These are phyloP conservation scores for Simmondsia chinensis DNA, from an alignment of 148 eudicot genomes.

Conservation along the genomic window DNA sequence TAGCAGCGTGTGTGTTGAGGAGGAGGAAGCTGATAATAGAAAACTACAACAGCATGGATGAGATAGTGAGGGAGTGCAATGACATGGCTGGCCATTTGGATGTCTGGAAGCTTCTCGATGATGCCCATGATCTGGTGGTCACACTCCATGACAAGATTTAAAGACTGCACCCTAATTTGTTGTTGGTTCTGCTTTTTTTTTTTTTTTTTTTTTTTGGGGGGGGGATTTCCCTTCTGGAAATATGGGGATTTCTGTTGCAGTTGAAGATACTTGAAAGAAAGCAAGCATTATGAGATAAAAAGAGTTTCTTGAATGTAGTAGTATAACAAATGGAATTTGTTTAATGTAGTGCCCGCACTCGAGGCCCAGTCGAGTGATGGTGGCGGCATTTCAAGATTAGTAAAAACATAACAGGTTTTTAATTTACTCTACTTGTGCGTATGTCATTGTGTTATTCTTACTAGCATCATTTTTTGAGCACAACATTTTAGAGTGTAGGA, in stretches of 20 bases:
- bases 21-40: slow-evolving; percentile 86
- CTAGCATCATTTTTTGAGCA: no score
- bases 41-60: slow-evolving; percentile 92
- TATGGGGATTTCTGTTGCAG: no score
- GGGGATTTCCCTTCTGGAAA: no score
- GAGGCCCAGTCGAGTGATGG: slow-evolving; percentile 19
- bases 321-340: slow-evolving; percentile 5
- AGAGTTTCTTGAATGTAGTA: neutral
- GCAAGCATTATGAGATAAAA: neutral
- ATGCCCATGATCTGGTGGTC: slow-evolving; percentile 82
- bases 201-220: no score
- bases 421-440: no score
- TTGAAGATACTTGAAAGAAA: no score
- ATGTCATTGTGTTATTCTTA: no score
- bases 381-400: slow-evolving; percentile 12
- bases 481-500: no score
- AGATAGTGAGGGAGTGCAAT: slow-evolving; percentile 87
- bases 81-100: slow-evolving; percentile 91
- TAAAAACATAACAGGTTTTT: no score
- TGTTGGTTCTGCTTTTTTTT: no score
- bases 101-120: slow-evolving; percentile 93
- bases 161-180: neutral
- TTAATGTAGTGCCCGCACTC: slow-evolving; percentile 31
- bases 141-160: slow-evolving; percentile 80
- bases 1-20: slow-evolving; percentile 91